Conservation (phyloP, 371 early-diverging fungal species). For the Dinochytrium kinnereticum region DNA sequence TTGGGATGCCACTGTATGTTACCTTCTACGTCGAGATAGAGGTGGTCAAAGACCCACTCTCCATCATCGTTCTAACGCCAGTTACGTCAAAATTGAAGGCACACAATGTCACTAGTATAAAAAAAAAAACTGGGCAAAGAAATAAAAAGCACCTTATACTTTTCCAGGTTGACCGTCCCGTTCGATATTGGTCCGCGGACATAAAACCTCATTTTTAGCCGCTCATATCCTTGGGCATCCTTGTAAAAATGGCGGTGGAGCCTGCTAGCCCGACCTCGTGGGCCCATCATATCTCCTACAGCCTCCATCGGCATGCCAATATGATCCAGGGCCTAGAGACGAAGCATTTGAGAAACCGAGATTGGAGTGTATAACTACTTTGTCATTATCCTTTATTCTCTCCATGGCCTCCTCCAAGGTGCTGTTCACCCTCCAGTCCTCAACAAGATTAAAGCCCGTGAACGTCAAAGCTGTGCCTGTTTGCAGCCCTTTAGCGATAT, state of each 20-base stretch:
- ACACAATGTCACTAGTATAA: too few relatives aligned
- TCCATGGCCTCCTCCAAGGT: not conserved
- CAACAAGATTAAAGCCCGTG: constrained; percentile 4
- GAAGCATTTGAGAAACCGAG: too few relatives aligned
- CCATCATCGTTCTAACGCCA: not conserved
- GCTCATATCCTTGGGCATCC: not conserved
- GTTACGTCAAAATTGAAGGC: too few relatives aligned
- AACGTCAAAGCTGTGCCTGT: not conserved
- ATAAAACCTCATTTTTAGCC: constrained; percentile 3
- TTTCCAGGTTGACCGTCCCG: not conserved
- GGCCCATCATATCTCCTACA: not conserved
- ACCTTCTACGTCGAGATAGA: not conserved
- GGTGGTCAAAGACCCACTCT: not conserved
- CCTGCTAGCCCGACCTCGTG: not conserved
- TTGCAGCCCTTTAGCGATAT: not conserved
- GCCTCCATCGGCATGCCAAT: constrained; percentile 8
- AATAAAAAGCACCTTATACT: not conserved
- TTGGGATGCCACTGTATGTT: not conserved
- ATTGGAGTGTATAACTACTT: not conserved
- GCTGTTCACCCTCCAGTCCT: constrained; percentile 4
- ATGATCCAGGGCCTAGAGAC: not conserved
- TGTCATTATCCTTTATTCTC: not conserved
- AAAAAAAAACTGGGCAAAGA: not conserved
- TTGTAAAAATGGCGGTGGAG: not conserved
- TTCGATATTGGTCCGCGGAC: not conserved